Evolutionary conservation across 768 basidiomycete species (phyloP), one percentile per base, ranked within the genome.

Genomic region (Serendipita vermifera): DNA sequence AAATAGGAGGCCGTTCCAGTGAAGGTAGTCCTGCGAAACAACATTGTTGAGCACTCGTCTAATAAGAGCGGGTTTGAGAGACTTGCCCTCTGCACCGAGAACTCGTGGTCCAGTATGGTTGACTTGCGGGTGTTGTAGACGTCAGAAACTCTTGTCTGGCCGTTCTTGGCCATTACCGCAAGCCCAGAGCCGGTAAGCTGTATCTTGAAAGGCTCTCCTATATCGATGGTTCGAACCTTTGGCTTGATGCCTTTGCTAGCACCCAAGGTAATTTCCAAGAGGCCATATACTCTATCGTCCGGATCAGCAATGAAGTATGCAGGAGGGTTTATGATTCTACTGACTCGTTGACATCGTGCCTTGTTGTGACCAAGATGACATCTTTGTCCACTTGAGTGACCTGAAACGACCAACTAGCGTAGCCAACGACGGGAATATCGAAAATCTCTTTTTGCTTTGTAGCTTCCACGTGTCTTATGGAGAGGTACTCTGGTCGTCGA

Each of bases 201-300:
- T n/a, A n/a, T n/a, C n/a, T n/a, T n/a, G n/a, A n/a, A n/a, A n/a
- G n/a, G n/a, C n/a, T n/a, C n/a, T n/a, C n/a, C n/a, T n/a, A n/a
- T n/a, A n/a, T n/a, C n/a, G n/a, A n/a, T 29, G 9, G 9, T 9
- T 7, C 29, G 20, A 17, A 51, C 3, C 6, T 17, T 17, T 17
- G 46, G 46, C 2, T 51, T 51, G 46, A 29, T 2, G 15, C n/a
- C 27, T 29, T 20, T 20, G 46, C 7, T 17, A 29, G 20, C 46
- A 9, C 46, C 46, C 9, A 51, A 26, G 4, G 46, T 51, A 15
- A 51, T 51, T 51, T 51, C 46, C n/a, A 51, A 51, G 22, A 14
- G n/a, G n/a, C 46, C 46, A 51, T 17, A 15, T 29, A 15, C 46
- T 51, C 22, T 13, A 26, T 20, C 14, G 1, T 43, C n/a, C n/a